phyloP scores from a whole-genome alignment of 345 rosid genomes.

The Lepidium africanum region DNA sequence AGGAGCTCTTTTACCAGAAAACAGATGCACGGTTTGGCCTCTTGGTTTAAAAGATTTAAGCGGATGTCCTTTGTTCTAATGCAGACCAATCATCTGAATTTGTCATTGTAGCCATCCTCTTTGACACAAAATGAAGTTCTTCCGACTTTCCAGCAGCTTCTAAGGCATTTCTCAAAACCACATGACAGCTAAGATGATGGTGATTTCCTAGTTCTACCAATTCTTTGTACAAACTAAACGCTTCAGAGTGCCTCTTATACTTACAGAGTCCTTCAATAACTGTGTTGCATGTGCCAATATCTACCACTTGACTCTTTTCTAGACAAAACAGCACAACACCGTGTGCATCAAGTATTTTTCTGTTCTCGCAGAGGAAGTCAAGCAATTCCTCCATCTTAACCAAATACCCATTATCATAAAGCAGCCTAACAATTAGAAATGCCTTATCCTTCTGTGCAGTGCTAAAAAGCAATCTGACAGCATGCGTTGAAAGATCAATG shows the following conservation, averaged over 20 bases:
- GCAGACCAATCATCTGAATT: slow-evolving; percentile 7
- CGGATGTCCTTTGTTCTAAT: neutral
- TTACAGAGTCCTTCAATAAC: slow-evolving; percentile 62
- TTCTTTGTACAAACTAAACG: slow-evolving; percentile 56
- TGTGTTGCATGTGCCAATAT: slow-evolving; percentile 31
- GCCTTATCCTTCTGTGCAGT: slow-evolving; percentile 42
- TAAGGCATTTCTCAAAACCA: slow-evolving; percentile 45
- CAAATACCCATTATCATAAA: slow-evolving; percentile 52
- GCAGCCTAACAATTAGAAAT: slow-evolving; percentile 36
- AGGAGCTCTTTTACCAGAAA: neutral
- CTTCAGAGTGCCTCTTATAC: slow-evolving; percentile 46
- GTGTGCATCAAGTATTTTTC: slow-evolving; percentile 43
- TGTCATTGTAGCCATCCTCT: slow-evolving; percentile 42
- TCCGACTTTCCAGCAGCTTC: slow-evolving; percentile 40
- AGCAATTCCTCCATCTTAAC: slow-evolving; percentile 50
- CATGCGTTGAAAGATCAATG: slow-evolving; percentile 45
- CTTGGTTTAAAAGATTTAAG: neutral
- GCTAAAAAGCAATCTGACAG: slow-evolving; percentile 44
- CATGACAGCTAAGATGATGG: slow-evolving; percentile 44
- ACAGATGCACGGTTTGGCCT: neutral
- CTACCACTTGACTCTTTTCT: slow-evolving; percentile 45
- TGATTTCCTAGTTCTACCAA: slow-evolving; percentile 54
- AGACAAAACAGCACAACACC: slow-evolving; percentile 49
- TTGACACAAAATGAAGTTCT: slow-evolving; percentile 54
- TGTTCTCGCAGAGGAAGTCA: slow-evolving; percentile 39